These are phyloP conservation scores for Tilletia caries DNA, from an alignment of 1,284 basidiomycete genomes.

Conservation along the genomic window DNA sequence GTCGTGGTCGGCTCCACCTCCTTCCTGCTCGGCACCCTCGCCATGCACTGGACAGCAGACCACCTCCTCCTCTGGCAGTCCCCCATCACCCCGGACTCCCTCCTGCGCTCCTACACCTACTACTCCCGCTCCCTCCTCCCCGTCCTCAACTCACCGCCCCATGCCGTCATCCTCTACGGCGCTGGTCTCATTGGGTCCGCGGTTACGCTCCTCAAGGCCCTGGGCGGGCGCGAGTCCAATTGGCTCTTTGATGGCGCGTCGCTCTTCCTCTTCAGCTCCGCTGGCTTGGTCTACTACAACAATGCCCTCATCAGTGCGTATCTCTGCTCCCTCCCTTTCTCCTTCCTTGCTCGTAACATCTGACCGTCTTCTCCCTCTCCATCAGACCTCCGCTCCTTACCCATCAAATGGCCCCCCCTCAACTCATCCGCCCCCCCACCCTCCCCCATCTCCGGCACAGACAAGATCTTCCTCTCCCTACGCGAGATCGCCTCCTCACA, in stretches of 20 bases:
- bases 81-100: constrained; percentile 36
- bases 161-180: constrained; percentile 29
- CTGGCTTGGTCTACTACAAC: constrained; percentile 42
- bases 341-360: neutral
- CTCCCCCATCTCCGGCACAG: constrained; percentile 18
- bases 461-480: constrained; percentile 26
- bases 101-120: constrained; percentile 46
- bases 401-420: constrained; percentile 19
- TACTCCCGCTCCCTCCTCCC: constrained; percentile 43
- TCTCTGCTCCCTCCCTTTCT: neutral
- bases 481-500: constrained; percentile 49
- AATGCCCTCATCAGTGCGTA: constrained; percentile 43
- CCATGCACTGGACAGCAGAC: constrained; percentile 52
- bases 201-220: constrained; percentile 31
- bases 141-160: constrained; percentile 27
- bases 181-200: constrained; percentile 23
- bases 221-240: constrained; percentile 47
- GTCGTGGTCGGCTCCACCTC: constrained; percentile 32
- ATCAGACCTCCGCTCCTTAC: constrained; percentile 29
- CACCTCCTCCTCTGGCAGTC: constrained; percentile 51
- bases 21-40: constrained; percentile 49
- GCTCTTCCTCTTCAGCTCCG: constrained; percentile 50
- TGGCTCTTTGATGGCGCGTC: constrained; percentile 53
- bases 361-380: neutral
- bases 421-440: neutral